These are phyloP conservation scores for Colletotrichum eremochloae DNA, from an alignment of 2,329 filamentous ascomycete genomes.

Conservation along the genomic window DNA sequence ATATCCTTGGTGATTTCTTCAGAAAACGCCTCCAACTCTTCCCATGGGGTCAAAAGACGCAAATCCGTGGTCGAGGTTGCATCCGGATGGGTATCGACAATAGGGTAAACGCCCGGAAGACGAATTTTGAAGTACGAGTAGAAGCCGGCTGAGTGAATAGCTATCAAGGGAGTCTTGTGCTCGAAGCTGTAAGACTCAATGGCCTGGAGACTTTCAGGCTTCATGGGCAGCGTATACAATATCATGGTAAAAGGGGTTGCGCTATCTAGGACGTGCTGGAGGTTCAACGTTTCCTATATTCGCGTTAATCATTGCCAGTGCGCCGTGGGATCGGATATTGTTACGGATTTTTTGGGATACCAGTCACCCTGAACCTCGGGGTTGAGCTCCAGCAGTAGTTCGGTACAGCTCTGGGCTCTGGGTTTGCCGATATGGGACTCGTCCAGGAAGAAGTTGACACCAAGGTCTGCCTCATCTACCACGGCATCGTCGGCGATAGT, in stretches of 20 bases:
- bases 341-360: conserved; percentile 64
- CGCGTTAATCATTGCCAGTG: conserved; percentile 4
- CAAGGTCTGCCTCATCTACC: conserved; percentile 87
- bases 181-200: conserved; percentile 64
- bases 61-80: conserved; percentile 87
- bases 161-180: conserved; percentile 79
- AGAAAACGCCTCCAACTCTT: conserved; percentile 79
- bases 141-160: conserved; percentile 91
- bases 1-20: conserved; percentile 76
- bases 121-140: conserved; percentile 89
- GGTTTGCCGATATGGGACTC: conserved; percentile 81
- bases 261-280: conserved; percentile 57
- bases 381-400: conserved; percentile 87
- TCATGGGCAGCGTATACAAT: conserved; percentile 66
- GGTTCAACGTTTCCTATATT: conserved; percentile 49
- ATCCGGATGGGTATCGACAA: conserved; percentile 96
- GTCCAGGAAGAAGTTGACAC: conserved; percentile 97
- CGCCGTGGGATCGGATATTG: conserved; percentile 44
- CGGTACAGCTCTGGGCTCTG: conserved; percentile 82
- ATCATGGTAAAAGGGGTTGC: conserved; percentile 65
- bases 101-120: conserved; percentile 84
- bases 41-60: conserved; percentile 87
- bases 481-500: conserved; percentile 86
- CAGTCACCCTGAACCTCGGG: conserved; percentile 88
- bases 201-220: conserved; percentile 56